Evolutionary conservation across 1,284 basidiomycete genomes (phyloP).

Genomic region (Cutaneotrichosporon sp.): DNA sequence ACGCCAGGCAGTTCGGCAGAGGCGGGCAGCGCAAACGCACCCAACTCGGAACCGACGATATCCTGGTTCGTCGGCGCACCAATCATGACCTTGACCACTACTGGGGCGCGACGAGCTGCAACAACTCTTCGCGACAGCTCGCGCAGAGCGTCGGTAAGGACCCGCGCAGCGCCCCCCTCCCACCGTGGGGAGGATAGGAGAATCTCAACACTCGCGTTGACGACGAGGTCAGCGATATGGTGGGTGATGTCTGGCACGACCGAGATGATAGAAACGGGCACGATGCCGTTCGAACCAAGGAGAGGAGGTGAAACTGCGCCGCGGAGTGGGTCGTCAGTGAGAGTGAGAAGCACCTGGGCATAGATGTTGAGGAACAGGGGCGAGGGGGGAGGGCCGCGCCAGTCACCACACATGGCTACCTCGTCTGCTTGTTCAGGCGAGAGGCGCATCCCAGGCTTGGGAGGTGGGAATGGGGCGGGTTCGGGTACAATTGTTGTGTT

Average conservation of each 20-base stretch:
- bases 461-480: no score
- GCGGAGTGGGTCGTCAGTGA: constrained; percentile 30
- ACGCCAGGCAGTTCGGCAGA: background rate
- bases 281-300: constrained; percentile 29
- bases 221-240: constrained; percentile 37
- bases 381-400: constrained; percentile 29
- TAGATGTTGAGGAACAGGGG: constrained; percentile 34
- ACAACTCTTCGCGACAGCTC: constrained; percentile 35
- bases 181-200: constrained; percentile 41
- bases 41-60: constrained; percentile 29
- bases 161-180: constrained; percentile 31
- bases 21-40: constrained; percentile 8
- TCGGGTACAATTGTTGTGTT: no score
- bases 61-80: background rate
- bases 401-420: constrained; percentile 27
- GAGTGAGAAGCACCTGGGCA: constrained; percentile 28
- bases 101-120: constrained; percentile 13
- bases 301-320: constrained; percentile 33
- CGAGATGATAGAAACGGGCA: constrained; percentile 36
- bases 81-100: constrained; percentile 8
- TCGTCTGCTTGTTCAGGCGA: constrained; percentile 3
- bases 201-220: constrained; percentile 33
- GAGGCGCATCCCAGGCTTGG: background rate
- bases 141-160: constrained; percentile 31
- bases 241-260: constrained; percentile 40